These are phyloP conservation scores for Amaranthus hypochondriacus DNA, from an alignment of 148 eudicot genomes.

Conservation along the genomic window DNA sequence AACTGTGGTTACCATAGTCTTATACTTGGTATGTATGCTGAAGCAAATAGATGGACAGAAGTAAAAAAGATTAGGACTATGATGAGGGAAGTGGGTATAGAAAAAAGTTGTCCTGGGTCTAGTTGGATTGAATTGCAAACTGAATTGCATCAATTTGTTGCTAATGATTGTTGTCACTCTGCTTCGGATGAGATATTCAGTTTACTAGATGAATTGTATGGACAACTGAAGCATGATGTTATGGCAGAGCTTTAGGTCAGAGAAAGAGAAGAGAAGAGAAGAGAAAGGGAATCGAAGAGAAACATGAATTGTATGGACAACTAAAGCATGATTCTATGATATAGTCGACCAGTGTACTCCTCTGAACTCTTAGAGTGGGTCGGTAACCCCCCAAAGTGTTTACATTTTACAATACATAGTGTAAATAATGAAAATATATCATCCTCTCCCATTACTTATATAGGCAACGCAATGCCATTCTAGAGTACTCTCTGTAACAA, in stretches of 20 bases:
- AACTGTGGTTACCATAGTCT: conserved; percentile 37
- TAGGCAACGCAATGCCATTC: too few relatives aligned
- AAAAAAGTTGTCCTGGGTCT: conserved; percentile 37
- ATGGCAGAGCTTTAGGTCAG: background rate
- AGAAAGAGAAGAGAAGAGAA: too few relatives aligned
- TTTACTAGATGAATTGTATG: conserved; percentile 30
- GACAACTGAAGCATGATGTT: conserved; percentile 21
- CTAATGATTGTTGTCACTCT: conserved; percentile 34
- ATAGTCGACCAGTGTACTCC: too few relatives aligned
- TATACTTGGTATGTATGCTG: conserved; percentile 33
- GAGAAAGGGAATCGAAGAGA: too few relatives aligned
- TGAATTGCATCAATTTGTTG: conserved; percentile 41
- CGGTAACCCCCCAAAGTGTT: too few relatives aligned
- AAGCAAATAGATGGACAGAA: conserved; percentile 35
- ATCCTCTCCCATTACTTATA: too few relatives aligned
- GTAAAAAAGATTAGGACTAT: conserved; percentile 27
- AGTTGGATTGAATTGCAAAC: conserved; percentile 43
- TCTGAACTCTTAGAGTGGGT: too few relatives aligned
- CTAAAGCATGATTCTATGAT: too few relatives aligned
- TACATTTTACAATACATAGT: too few relatives aligned
- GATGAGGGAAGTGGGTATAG: conserved; percentile 33
- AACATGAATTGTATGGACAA: too few relatives aligned
- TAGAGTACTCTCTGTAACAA: too few relatives aligned
- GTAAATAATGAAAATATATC: too few relatives aligned
- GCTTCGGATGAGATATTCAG: conserved; percentile 20